Evolutionary conservation across 1,284 basidiomycete species (phyloP).

Genomic region (Leucoagaricus sp.): DNA sequence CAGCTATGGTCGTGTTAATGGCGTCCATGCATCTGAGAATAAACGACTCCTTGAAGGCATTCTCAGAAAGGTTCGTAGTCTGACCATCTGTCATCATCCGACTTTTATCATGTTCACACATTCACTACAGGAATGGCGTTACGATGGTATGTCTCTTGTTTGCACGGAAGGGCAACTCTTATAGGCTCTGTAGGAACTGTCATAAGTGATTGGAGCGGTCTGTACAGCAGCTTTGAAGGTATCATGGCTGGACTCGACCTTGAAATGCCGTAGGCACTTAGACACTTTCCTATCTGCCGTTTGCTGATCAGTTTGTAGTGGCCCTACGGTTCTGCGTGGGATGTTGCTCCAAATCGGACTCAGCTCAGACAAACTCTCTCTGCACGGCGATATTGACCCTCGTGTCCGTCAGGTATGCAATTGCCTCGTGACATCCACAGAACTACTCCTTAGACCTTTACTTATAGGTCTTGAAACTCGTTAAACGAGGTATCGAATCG

Average conservation of each 20-base stretch:
- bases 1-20: slow-evolving; percentile 58
- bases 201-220: slow-evolving; percentile 57
- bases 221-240: slow-evolving; percentile 49
- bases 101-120: background rate
- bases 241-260: slow-evolving; percentile 60
- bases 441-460: slow-evolving; percentile 18
- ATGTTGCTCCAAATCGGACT: slow-evolving; percentile 42
- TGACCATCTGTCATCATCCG: too few species aligned
- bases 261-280: slow-evolving; percentile 49
- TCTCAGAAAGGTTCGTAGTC: slow-evolving; percentile 40
- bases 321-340: slow-evolving; percentile 49
- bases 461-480: slow-evolving; percentile 37
- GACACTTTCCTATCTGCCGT: background rate
- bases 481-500: slow-evolving; percentile 39
- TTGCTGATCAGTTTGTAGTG: slow-evolving; percentile 26
- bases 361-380: slow-evolving; percentile 41
- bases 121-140: slow-evolving; percentile 41
- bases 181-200: slow-evolving; percentile 30
- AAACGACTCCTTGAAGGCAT: slow-evolving; percentile 44
- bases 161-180: background rate
- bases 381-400: slow-evolving; percentile 35
- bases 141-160: slow-evolving; percentile 29
- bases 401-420: slow-evolving; percentile 36
- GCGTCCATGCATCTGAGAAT: slow-evolving; percentile 48
- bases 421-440: background rate